These are phyloP conservation scores for Leccinum obscurum DNA, from an alignment of 768 basidiomycete genomes.

Conservation along the genomic window DNA sequence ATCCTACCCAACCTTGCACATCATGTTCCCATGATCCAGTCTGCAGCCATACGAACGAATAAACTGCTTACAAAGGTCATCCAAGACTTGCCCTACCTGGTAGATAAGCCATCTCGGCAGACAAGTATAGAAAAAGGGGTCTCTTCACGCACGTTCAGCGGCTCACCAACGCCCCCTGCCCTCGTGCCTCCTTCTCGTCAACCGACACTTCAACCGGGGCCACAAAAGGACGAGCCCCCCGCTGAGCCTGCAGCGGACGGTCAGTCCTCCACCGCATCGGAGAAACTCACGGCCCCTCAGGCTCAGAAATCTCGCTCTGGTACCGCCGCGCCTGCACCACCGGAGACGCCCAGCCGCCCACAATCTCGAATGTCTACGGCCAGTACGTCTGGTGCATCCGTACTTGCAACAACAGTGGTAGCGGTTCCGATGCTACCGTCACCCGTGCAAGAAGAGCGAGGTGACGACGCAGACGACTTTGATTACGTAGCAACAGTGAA, in stretches of 20 bases:
- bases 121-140: slow-evolving; percentile 24
- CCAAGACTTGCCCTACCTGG: slow-evolving; percentile 76
- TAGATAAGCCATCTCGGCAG: slow-evolving; percentile 41
- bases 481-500: slow-evolving; percentile 94
- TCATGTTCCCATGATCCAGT: slow-evolving; percentile 84
- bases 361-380: slow-evolving; percentile 60
- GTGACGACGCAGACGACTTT: slow-evolving; percentile 74
- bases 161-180: slow-evolving; percentile 58
- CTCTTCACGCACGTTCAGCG: slow-evolving; percentile 38
- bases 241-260: slow-evolving; percentile 45
- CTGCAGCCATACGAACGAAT: slow-evolving; percentile 84
- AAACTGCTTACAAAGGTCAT: slow-evolving; percentile 83
- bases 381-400: slow-evolving; percentile 38
- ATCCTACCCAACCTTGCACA: slow-evolving; percentile 95
- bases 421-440: slow-evolving; percentile 31
- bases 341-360: slow-evolving; percentile 52
- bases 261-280: slow-evolving; percentile 31
- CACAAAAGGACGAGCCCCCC: slow-evolving; percentile 48
- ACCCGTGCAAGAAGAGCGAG: slow-evolving; percentile 30
- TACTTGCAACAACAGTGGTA: slow-evolving; percentile 23
- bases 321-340: slow-evolving; percentile 24
- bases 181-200: slow-evolving; percentile 50
- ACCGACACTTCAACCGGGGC: slow-evolving; percentile 42
- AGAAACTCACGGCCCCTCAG: slow-evolving; percentile 42
- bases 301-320: slow-evolving; percentile 25